A percentile compares a stretch with the other conserved stretches of the same genome.
These are phyloP conservation scores for Globisporangium splendens DNA, from an alignment of 352 stramenopile species.

Conservation along the genomic window DNA sequence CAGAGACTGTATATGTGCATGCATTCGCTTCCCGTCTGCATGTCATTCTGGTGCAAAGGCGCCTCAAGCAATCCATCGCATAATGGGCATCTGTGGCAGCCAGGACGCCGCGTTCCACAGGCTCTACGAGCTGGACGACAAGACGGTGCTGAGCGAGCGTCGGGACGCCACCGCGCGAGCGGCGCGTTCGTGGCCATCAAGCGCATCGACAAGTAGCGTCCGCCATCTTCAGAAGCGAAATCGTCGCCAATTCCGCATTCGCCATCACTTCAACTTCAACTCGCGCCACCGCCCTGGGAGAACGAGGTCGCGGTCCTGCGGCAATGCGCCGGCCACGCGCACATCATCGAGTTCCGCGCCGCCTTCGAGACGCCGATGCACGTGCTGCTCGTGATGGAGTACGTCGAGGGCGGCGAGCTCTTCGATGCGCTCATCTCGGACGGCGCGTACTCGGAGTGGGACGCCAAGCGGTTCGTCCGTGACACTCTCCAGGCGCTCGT, in stretches of 20 bases:
- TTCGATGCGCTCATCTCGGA: conserved; percentile 70
- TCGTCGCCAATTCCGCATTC: not conserved
- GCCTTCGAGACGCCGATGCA: conserved; percentile 45
- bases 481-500: conserved; percentile 57
- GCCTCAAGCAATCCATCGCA: not conserved
- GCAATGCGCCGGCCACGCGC: conserved; percentile 44
- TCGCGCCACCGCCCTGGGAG: conserved; percentile 25
- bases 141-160: conserved; percentile 38
- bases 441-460: conserved; percentile 74
- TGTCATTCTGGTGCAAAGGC: no score
- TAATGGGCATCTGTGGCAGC: conserved; percentile 52
- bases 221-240: not conserved
- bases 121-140: conserved; percentile 45
- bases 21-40: no score
- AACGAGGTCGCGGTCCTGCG: conserved; percentile 47
- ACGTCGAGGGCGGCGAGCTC: conserved; percentile 57
- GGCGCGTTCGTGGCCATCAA: conserved; percentile 51
- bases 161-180: conserved; percentile 33
- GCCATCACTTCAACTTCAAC: not conserved
- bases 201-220: conserved; percentile 41
- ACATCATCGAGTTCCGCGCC: conserved; percentile 53
- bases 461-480: conserved; percentile 40
- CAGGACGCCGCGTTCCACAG: conserved; percentile 22
- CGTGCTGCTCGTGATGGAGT: conserved; percentile 60
- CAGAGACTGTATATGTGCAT: no score